Base-by-base conservation (phyloP, 306 rosid species). In the Carpinus fangiana region DNA sequence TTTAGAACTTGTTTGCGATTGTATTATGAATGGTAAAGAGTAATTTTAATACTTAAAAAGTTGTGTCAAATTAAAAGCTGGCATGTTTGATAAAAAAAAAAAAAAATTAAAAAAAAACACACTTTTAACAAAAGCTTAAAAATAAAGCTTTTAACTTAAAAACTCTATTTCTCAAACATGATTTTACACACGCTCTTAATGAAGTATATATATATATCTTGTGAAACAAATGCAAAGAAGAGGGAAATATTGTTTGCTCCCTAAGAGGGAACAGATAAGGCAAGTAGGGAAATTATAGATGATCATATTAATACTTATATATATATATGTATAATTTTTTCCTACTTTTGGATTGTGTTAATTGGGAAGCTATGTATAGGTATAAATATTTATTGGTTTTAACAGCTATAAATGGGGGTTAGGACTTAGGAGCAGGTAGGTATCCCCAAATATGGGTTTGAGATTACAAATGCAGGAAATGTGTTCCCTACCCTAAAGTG, bases 401-500 rank as follows among this genome's bases (percentile, higher is more conserved):
- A 75, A 59, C 55, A 21, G 48, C 20, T 60, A 34, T 23, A 23
- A 0, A 23, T 76, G 68, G 47, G 64, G 17, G 6, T 23, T 23
- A 23, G 26, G 26, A 23, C 26, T 8, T 74, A 31, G 34, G 34
- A 31, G 34, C 34, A 31, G 34, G 26, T 62, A 76, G 68, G 68
- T 67, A 48, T 77, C 78, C 78, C 82, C 69, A 78, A 61, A 62
- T 61, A 12, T 57, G 60, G 70, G 78, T 70, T 86, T 84, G 50
- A 77, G 83, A 83, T 84, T 82, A 89, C 79, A 86, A 79, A 80
- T 74, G 85, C 86, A 21, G 83, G 75, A 71, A 79, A n/a, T 77
- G 9, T 74, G 82, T 79, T 51, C 71, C 45, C 43, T 38, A 70
- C 36, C 12, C 36, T 20, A 59, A 41, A 23, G 17, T 59, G 16